These are phyloP conservation scores for Saccharomycopsis fodiens DNA, from an alignment of 805 yeast genomes.

Conservation along the genomic window DNA sequence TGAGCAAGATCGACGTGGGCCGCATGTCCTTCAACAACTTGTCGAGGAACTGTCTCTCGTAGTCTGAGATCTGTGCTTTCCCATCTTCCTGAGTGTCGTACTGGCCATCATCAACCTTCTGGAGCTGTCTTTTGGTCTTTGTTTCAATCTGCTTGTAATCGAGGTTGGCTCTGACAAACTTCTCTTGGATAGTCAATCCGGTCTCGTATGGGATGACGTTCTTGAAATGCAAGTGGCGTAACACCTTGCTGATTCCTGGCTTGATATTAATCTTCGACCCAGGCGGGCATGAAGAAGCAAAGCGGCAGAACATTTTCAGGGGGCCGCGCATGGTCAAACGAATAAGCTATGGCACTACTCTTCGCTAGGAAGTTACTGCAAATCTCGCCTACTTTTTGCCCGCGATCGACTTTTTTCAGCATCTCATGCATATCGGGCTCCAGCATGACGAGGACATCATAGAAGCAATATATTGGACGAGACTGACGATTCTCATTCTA, in stretches of 20 bases:
- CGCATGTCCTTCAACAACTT: conserved; percentile 36
- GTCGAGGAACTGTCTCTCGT: conserved; percentile 38
- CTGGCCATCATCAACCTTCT: conserved; percentile 27
- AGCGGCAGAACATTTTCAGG: no score
- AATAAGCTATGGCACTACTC: no score
- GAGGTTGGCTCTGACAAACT: conserved; percentile 47
- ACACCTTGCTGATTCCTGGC: neutral
- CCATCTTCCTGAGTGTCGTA: conserved; percentile 4
- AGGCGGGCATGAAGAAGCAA: no score
- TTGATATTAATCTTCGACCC: neutral
- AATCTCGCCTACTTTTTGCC: no score
- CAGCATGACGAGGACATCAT: no score
- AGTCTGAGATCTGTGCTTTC: conserved; percentile 33
- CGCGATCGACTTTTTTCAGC: no score
- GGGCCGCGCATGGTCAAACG: no score
- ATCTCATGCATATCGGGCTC: no score
- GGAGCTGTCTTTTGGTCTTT: conserved; percentile 37
- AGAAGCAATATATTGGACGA: no score
- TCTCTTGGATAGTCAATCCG: conserved; percentile 51
- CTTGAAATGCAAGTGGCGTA: conserved; percentile 19
- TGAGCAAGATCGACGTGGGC: conserved; percentile 61
- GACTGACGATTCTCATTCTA: no score
- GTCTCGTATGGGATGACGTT: conserved; percentile 29
- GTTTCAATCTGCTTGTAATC: conserved; percentile 47
- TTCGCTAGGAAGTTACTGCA: no score